phyloP scores from a whole-genome alignment of 2,329 filamentous ascomycete genomes.

The Cercospora sesami region DNA sequence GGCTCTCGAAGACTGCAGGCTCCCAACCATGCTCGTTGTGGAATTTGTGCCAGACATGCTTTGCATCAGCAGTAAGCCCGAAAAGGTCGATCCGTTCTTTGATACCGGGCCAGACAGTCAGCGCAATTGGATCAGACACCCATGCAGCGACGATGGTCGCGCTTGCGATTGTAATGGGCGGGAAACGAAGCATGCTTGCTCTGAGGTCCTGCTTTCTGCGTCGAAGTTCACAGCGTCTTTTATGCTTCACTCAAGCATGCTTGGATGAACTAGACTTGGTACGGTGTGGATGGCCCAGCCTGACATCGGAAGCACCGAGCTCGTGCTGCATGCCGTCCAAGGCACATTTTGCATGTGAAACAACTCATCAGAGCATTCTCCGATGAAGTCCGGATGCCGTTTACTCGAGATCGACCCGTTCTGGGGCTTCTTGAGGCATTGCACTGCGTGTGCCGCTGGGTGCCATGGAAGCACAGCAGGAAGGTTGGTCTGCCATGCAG shows the following conservation, averaged over 20 bases:
- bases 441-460: not conserved
- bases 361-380: not conserved
- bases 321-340: not conserved
- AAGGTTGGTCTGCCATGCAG: not conserved
- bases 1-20: not conserved
- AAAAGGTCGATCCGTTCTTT: not conserved
- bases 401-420: not conserved
- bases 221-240: not conserved
- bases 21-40: slow-evolving; percentile 6
- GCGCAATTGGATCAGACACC: not conserved
- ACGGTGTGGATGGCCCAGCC: not conserved
- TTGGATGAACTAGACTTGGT: not conserved
- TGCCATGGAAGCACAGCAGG: not conserved
- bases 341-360: not conserved
- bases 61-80: not conserved
- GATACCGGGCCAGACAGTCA: not conserved
- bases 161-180: too few species aligned
- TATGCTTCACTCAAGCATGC: not conserved
- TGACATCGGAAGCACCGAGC: not conserved
- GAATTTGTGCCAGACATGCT: not conserved
- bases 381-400: not conserved
- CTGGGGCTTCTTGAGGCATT: not conserved
- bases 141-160: not conserved
- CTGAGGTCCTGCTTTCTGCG: not conserved
- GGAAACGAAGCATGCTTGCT: not conserved